phyloP scores from a whole-genome alignment of 2,329 filamentous ascomycete species.

The Penicillium aurantiogriseum region DNA sequence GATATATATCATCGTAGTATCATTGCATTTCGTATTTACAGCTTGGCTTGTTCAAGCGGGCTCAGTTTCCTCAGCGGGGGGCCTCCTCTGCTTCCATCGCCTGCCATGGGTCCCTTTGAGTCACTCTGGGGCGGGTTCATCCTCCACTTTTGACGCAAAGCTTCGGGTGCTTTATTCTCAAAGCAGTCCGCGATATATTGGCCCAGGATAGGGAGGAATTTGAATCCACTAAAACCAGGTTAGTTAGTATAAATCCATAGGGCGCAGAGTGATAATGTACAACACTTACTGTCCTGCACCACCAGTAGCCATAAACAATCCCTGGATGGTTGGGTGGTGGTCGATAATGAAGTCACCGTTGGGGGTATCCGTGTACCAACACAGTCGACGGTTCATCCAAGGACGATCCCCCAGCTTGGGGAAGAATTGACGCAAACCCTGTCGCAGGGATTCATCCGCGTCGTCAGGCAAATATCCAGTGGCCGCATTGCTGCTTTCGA shows the following conservation, averaged over 20 bases:
- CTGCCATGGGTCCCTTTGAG: slow-evolving; percentile 14
- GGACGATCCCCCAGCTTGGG: slow-evolving; percentile 58
- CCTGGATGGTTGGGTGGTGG: slow-evolving; percentile 58
- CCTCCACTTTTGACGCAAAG: slow-evolving; percentile 62
- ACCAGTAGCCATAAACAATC: slow-evolving; percentile 43
- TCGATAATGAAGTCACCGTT: slow-evolving; percentile 68
- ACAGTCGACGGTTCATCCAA: slow-evolving; percentile 61
- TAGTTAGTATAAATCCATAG: slow-evolving; percentile 1
- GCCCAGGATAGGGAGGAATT: slow-evolving; percentile 66
- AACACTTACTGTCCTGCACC: slow-evolving; percentile 27
- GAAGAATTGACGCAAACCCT: slow-evolving; percentile 58
- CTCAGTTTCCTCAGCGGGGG: slow-evolving; percentile 26
- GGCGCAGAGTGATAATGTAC: not conserved
- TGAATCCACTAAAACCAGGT: slow-evolving; percentile 43
- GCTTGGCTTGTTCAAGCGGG: slow-evolving; percentile 24
- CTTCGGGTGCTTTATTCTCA: slow-evolving; percentile 43
- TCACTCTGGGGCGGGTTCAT: slow-evolving; percentile 9
- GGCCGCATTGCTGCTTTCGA: slow-evolving; percentile 40
- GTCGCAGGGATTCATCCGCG: slow-evolving; percentile 58
- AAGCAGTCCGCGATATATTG: slow-evolving; percentile 61
- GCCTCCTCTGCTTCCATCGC: slow-evolving; percentile 32
- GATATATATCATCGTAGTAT: not conserved
- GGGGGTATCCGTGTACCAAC: slow-evolving; percentile 71
- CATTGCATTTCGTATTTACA: slow-evolving; percentile 8
- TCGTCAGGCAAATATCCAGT: slow-evolving; percentile 46